Conservation (phyloP, 805 yeast species). For the Yamadazyma sp. region DNA sequence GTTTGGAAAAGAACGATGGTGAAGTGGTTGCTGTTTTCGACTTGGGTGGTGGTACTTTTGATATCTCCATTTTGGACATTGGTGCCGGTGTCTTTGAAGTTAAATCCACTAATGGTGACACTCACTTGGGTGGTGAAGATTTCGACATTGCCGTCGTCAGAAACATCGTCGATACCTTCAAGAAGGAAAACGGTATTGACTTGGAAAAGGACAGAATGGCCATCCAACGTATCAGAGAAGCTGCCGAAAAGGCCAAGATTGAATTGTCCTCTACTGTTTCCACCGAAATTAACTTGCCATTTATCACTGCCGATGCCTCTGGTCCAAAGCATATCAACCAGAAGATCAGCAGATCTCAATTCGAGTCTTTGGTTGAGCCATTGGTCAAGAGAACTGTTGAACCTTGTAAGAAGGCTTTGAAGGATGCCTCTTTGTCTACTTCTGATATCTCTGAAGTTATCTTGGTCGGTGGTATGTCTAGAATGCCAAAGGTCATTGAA, state of each 20-base stretch:
- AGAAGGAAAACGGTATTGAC: slow-evolving; percentile 69
- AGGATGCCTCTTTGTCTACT: slow-evolving; percentile 71
- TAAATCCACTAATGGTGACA: slow-evolving; percentile 95
- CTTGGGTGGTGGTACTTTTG: slow-evolving; percentile 98
- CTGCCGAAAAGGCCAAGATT: slow-evolving; percentile 87
- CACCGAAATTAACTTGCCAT: slow-evolving; percentile 79
- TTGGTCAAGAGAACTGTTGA: slow-evolving; percentile 70
- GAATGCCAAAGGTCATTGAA: slow-evolving; percentile 85
- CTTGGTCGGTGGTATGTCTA: slow-evolving; percentile 87
- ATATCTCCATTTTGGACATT: slow-evolving; percentile 92
- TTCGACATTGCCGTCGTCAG: slow-evolving; percentile 86
- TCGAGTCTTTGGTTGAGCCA: slow-evolving; percentile 64
- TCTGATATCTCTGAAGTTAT: slow-evolving; percentile 76
- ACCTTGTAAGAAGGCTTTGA: slow-evolving; percentile 79
- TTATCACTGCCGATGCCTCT: slow-evolving; percentile 82
- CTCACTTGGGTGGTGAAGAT: slow-evolving; percentile 92
- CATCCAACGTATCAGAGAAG: slow-evolving; percentile 82
- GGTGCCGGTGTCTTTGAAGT: slow-evolving; percentile 98
- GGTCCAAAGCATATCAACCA: slow-evolving; percentile 79
- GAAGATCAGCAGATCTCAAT: slow-evolving; percentile 64
- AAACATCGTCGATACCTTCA: slow-evolving; percentile 76
- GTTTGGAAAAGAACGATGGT: slow-evolving; percentile 77
- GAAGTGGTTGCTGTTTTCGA: slow-evolving; percentile 94
- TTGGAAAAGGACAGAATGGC: slow-evolving; percentile 68
- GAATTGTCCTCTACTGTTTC: slow-evolving; percentile 73